These are phyloP conservation scores for Pulveroboletus frians DNA, from an alignment of 768 basidiomycete genomes.

Conservation along the genomic window DNA sequence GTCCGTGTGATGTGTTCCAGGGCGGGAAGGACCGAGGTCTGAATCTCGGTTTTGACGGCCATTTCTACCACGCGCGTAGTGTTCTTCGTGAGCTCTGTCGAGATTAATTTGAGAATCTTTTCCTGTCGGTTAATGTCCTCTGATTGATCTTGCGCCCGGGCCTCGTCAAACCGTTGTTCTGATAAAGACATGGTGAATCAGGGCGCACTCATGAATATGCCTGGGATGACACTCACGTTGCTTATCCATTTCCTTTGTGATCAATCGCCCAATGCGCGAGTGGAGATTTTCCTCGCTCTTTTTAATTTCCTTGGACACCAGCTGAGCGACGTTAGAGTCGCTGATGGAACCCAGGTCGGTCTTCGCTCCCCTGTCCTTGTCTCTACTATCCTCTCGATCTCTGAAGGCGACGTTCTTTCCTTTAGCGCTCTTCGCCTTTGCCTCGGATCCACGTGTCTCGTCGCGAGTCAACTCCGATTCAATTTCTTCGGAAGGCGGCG, in stretches of 20 bases:
- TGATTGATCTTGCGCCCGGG: slow-evolving; percentile 68
- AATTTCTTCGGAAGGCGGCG: slow-evolving; percentile 71
- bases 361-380: slow-evolving; percentile 31
- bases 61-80: slow-evolving; percentile 86
- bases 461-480: slow-evolving; percentile 62
- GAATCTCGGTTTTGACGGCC: slow-evolving; percentile 82
- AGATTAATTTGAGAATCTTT: slow-evolving; percentile 84
- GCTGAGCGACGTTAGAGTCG: slow-evolving; percentile 53
- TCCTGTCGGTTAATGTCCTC: slow-evolving; percentile 84
- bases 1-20: slow-evolving; percentile 77
- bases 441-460: slow-evolving; percentile 48
- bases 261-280: slow-evolving; percentile 68
- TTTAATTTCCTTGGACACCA: slow-evolving; percentile 70
- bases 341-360: slow-evolving; percentile 32
- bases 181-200: slow-evolving; percentile 6
- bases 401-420: slow-evolving; percentile 61
- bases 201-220: background rate
- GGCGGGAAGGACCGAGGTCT: slow-evolving; percentile 76
- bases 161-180: slow-evolving; percentile 85
- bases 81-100: slow-evolving; percentile 79
- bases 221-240: slow-evolving; percentile 55
- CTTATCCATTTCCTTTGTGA: slow-evolving; percentile 85
- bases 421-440: slow-evolving; percentile 44
- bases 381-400: slow-evolving; percentile 48
- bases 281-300: slow-evolving; percentile 80